phyloP scores from a whole-genome alignment of 2,329 filamentous ascomycete genomes.

The Aspergillus caelatus region DNA sequence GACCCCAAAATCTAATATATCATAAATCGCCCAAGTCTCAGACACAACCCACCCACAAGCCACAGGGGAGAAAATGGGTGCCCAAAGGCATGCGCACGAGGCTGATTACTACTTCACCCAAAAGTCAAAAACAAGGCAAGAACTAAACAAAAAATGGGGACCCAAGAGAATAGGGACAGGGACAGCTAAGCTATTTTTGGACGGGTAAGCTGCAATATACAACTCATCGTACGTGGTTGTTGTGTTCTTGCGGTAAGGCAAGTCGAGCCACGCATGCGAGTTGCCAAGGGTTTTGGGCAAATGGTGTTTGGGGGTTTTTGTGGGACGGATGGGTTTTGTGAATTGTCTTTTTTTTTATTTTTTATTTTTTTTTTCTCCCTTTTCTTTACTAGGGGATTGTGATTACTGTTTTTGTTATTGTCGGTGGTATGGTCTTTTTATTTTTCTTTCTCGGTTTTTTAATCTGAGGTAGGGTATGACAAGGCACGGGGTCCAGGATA shows the following conservation, averaged over 20 bases:
- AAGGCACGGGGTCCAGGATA: not conserved
- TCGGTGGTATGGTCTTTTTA: not conserved
- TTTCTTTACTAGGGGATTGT: no score
- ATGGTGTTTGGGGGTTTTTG: not conserved
- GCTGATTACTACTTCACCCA: not conserved
- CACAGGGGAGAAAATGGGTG: not conserved
- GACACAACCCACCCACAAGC: not conserved
- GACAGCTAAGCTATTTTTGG: not conserved
- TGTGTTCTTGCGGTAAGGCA: conserved; percentile 1
- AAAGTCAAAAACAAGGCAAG: not conserved
- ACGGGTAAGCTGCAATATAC: not conserved
- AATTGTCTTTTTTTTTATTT: not conserved
- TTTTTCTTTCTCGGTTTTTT: not conserved
- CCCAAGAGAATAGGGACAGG: not conserved
- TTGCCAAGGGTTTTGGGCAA: not conserved
- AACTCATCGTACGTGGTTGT: conserved; percentile 4
- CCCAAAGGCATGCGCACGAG: not conserved
- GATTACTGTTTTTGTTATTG: not conserved
- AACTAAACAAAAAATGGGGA: not conserved
- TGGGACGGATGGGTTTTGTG: not conserved
- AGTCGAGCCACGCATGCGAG: not conserved
- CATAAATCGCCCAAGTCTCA: not conserved
- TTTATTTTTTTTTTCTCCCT: not conserved
- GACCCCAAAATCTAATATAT: not conserved
- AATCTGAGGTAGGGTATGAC: not conserved